Percentiles rank a stretch among this genome's conserved stretches.
phyloP scores from a whole-genome alignment of 2,329 filamentous ascomycete genomes.

The Cladophialophora yegresii region DNA sequence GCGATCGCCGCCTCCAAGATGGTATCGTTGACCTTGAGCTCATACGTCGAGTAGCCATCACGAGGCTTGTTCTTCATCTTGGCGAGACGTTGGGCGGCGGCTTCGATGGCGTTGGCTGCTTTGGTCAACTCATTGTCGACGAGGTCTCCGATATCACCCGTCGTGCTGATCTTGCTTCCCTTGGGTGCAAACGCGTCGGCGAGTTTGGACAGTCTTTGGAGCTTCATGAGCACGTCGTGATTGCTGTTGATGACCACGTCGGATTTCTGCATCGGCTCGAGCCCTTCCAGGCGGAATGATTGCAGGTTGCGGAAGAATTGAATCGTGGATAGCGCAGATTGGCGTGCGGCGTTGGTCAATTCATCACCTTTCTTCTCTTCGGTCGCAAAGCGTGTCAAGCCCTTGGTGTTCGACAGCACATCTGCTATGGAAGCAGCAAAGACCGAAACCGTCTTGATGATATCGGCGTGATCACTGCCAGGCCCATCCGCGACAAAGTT shows the following conservation, averaged over 20 bases:
- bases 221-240: slow-evolving; percentile 89
- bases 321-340: slow-evolving; percentile 82
- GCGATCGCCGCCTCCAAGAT: slow-evolving; percentile 91
- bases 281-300: slow-evolving; percentile 87
- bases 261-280: slow-evolving; percentile 89
- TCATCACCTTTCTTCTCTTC: slow-evolving; percentile 94
- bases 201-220: slow-evolving; percentile 90
- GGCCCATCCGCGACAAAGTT: slow-evolving; percentile 97
- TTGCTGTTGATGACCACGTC: slow-evolving; percentile 98
- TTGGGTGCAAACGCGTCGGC: slow-evolving; percentile 90
- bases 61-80: slow-evolving; percentile 96
- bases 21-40: slow-evolving; percentile 91
- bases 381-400: slow-evolving; percentile 84
- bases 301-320: slow-evolving; percentile 93
- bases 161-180: slow-evolving; percentile 74
- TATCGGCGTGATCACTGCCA: slow-evolving; percentile 82
- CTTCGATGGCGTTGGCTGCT: slow-evolving; percentile 92
- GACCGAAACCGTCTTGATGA: slow-evolving; percentile 88
- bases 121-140: slow-evolving; percentile 91
- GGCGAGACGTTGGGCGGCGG: slow-evolving; percentile 81
- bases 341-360: slow-evolving; percentile 76
- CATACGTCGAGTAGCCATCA: slow-evolving; percentile 92
- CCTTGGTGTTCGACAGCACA: slow-evolving; percentile 94
- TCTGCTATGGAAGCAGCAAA: slow-evolving; percentile 88
- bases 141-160: slow-evolving; percentile 78